Evolutionary conservation across 371 early-diverging fungal genomes (phyloP), one percentile per base, ranked within the genome.

Genomic region (Massospora cicadina): DNA sequence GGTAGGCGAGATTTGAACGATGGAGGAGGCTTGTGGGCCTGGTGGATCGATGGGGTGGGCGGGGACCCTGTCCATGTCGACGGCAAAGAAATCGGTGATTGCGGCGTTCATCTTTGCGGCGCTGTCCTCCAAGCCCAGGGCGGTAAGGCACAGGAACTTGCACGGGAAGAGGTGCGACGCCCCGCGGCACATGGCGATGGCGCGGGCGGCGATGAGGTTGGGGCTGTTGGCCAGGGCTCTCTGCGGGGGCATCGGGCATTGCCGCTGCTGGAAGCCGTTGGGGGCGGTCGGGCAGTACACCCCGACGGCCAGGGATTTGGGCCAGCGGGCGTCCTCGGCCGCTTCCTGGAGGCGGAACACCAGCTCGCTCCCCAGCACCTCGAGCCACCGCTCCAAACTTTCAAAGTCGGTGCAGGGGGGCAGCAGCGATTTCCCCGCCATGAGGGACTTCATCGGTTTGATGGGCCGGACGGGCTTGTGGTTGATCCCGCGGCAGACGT

Each of bases 401-500:
- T 57, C 57, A n/a, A 57, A 25, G 28, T 27, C 28, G 7, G 10
- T 26, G 26, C 57, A 57, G 10, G 28, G 57, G 21, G 57, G 57
- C 10, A 57, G 2, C 3, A 57, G 28, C 26, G 57, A 25, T 26
- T 57, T 57, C 10, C 57, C 57, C 23, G 25, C 3, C 57, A 57
- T 57, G 10, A 57, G 23, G 10, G 57, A 57, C 23, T 25, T n/a
- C 57, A 27, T n/a, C 3, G 57, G 57, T 26, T 57, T 2, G 28
- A n/a, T 25, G 28, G 57, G 57, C 10, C 57, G 57, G 26, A 57
- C 57, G 10, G 57, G 57, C 28, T 57, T 57, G 57, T 57, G 57
- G 28, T 57, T 57, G 28, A 57, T 27, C 21, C 57, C 57, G 26
- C 57, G 57, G 23, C 23, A n/a, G 21, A 57, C 21, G 57, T 57